Conservation (phyloP, 2,329 filamentous ascomycete genomes). For the Aspergillus neotritici region DNA sequence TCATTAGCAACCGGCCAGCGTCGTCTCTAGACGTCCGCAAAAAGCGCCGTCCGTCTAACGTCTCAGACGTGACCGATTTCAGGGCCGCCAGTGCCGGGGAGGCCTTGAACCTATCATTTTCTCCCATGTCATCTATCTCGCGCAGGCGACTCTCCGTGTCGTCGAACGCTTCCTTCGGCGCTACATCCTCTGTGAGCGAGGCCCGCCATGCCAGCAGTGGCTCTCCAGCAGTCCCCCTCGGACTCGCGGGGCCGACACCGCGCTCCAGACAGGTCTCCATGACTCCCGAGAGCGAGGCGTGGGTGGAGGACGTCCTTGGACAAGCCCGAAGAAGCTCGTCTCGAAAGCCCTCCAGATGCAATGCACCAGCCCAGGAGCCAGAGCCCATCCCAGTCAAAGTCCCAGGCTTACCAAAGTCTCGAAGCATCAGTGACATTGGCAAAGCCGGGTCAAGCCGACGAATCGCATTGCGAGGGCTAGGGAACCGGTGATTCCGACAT, state of each 20-base stretch:
- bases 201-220: constrained; percentile 15
- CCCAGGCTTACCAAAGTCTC: constrained; percentile 24
- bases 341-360: constrained; percentile 24
- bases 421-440: constrained; percentile 39
- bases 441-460: constrained; percentile 32
- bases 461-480: constrained; percentile 34
- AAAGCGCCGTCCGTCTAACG: constrained; percentile 31
- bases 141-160: constrained; percentile 35
- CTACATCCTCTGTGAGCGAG: constrained; percentile 24
- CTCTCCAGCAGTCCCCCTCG: constrained; percentile 35
- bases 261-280: constrained; percentile 37
- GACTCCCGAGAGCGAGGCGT: constrained; percentile 43
- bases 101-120: constrained; percentile 21
- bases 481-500: constrained; percentile 15
- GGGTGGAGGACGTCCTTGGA: constrained; percentile 44
- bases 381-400: constrained; percentile 11
- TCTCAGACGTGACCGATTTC: constrained; percentile 26
- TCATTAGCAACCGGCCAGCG: constrained; percentile 31
- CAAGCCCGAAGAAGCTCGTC: constrained; percentile 39
- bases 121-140: constrained; percentile 24
- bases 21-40: constrained; percentile 39
- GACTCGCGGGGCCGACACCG: constrained; percentile 42
- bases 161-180: constrained; percentile 32
- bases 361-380: constrained; percentile 11
- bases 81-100: constrained; percentile 25